These are phyloP conservation scores for Dioszegia aurantiaca DNA, from an alignment of 768 basidiomycete genomes.

Conservation along the genomic window DNA sequence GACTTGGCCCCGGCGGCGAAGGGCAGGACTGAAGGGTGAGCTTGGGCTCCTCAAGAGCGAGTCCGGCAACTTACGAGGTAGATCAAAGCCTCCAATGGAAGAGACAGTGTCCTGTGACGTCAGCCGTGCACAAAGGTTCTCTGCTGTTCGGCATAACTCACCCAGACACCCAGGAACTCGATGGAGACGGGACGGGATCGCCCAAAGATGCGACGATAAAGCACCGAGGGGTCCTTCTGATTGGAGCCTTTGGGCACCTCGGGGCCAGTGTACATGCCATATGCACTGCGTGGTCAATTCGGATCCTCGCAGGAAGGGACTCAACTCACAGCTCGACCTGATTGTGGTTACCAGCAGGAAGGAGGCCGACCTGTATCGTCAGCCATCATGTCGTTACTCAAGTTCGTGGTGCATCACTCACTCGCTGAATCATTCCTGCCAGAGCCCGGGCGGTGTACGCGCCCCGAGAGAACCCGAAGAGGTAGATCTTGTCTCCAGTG, in stretches of 20 bases:
- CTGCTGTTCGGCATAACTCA: slow-evolving; percentile 1
- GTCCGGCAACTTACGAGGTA: slow-evolving; percentile 8
- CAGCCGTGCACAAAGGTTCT: too few relatives aligned
- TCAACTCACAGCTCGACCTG: slow-evolving; percentile 20
- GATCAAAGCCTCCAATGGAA: slow-evolving; percentile 22
- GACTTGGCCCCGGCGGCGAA: slow-evolving; percentile 22
- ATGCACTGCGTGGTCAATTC: slow-evolving; percentile 46
- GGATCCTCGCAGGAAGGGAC: slow-evolving; percentile 63
- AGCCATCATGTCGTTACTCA: too few relatives aligned
- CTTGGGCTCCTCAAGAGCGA: not conserved
- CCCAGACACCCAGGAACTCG: slow-evolving; percentile 25
- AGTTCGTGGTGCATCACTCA: too few relatives aligned
- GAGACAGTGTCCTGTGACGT: slow-evolving; percentile 35
- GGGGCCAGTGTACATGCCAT: slow-evolving; percentile 15
- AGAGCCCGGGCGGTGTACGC: slow-evolving; percentile 18
- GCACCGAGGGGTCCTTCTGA: slow-evolving; percentile 3
- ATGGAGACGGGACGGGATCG: slow-evolving; percentile 18
- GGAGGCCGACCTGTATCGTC: slow-evolving; percentile 54
- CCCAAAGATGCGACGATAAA: slow-evolving; percentile 26
- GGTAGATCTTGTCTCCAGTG: slow-evolving; percentile 67
- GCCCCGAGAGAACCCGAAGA: slow-evolving; percentile 81
- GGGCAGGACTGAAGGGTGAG: slow-evolving; percentile 21
- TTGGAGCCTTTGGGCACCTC: slow-evolving; percentile 6
- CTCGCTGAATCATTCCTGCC: slow-evolving; percentile 20
- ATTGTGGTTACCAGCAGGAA: slow-evolving; percentile 25